Evolutionary conservation across 2,329 filamentous ascomycete species (phyloP).

Genomic region (Cladosporium austrohemisphaericum): DNA sequence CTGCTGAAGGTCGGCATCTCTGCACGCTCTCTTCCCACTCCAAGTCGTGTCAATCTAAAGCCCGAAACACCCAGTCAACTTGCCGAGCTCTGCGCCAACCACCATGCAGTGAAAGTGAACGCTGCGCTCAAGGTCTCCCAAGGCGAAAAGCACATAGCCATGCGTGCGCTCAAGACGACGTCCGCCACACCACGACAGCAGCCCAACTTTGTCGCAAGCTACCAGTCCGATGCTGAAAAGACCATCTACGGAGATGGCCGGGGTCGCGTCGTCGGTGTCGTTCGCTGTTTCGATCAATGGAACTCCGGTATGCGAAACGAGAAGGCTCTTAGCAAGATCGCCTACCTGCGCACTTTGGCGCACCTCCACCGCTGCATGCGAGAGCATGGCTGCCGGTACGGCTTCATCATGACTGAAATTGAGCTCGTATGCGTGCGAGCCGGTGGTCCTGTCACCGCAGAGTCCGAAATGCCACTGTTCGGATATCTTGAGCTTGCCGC

Average conservation of each 20-base stretch:
- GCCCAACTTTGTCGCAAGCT: conserved; percentile 63
- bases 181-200: conserved; percentile 47
- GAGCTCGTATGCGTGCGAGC: conserved; percentile 87
- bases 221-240: conserved; percentile 51
- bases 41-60: conserved; percentile 54
- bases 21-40: conserved; percentile 57
- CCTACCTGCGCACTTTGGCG: conserved; percentile 81
- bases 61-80: conserved; percentile 71
- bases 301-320: conserved; percentile 91
- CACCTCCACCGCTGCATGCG: conserved; percentile 90
- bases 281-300: conserved; percentile 89
- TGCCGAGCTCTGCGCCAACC: conserved; percentile 68
- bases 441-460: conserved; percentile 48
- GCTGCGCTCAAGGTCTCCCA: conserved; percentile 74
- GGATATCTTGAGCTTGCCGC: conserved; percentile 76
- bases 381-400: conserved; percentile 87
- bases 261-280: conserved; percentile 73
- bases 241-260: conserved; percentile 45
- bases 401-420: conserved; percentile 94
- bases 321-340: conserved; percentile 76
- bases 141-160: conserved; percentile 57
- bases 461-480: conserved; percentile 65
- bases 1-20: conserved; percentile 64
- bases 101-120: conserved; percentile 85
- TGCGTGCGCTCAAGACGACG: conserved; percentile 38